phyloP scores from a whole-genome alignment of 768 basidiomycete species.

The Naganishia vishniacii region DNA sequence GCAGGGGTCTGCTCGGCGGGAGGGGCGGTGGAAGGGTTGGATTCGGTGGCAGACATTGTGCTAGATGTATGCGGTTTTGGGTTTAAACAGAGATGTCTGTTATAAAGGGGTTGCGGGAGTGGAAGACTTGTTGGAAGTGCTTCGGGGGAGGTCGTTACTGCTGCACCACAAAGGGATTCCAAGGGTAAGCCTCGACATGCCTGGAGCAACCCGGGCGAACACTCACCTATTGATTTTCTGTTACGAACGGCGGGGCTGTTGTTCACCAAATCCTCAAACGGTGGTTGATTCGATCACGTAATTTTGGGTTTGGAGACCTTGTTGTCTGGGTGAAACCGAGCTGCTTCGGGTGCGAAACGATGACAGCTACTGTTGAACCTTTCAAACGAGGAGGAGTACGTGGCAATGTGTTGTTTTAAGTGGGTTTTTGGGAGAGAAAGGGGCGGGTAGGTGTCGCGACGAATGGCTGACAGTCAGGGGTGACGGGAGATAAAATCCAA shows the following conservation, averaged over 20 bases:
- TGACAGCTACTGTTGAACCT: constrained; percentile 22
- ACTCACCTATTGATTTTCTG: constrained; percentile 22
- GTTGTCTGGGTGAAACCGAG: constrained; percentile 22
- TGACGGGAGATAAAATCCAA: neutral
- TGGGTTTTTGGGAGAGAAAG: constrained; percentile 18
- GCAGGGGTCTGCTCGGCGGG: constrained; percentile 30
- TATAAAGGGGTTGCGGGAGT: constrained; percentile 12
- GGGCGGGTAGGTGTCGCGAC: no score
- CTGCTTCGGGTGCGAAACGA: neutral
- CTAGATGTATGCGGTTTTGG: constrained; percentile 15
- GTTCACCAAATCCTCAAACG: constrained; percentile 21
- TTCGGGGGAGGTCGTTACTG: constrained; percentile 13
- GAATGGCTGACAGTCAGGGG: neutral
- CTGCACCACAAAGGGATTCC: neutral
- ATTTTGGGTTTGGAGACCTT: constrained; percentile 3
- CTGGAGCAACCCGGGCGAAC: no score
- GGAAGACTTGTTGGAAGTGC: constrained; percentile 21
- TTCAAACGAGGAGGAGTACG: constrained; percentile 17
- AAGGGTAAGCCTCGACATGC: no score
- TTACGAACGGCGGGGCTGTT: constrained; percentile 22
- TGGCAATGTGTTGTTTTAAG: constrained; percentile 19
- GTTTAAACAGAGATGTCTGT: constrained; percentile 9
- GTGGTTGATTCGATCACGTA: constrained; percentile 21
- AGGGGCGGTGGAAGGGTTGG: constrained; percentile 18
- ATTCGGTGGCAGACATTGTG: constrained; percentile 12